Conservation (phyloP, 805 yeast species). For the Candida palmyrensis region DNA sequence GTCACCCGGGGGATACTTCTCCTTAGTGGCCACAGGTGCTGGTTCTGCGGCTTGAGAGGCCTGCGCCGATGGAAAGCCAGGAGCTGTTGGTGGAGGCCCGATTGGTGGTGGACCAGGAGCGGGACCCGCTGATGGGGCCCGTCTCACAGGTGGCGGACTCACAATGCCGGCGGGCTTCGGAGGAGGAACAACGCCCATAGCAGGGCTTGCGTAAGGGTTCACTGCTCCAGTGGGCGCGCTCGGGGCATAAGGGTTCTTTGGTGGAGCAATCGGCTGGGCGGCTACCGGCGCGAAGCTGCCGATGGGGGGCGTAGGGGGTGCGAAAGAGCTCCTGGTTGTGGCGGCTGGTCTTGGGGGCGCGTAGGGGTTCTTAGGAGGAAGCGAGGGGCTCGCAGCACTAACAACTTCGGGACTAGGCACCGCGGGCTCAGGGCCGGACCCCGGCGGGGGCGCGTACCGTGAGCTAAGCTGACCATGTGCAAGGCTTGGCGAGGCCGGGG, state of each 20-base stretch:
- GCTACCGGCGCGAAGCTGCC: slow-evolving; percentile 4
- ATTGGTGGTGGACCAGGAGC: slow-evolving; percentile 13
- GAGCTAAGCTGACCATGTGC: slow-evolving; percentile 18
- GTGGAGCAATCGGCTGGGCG: slow-evolving; percentile 11
- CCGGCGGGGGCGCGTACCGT: slow-evolving; percentile 17
- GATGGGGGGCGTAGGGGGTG: slow-evolving; percentile 15
- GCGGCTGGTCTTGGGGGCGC: slow-evolving; percentile 17
- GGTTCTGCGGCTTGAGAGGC: slow-evolving; percentile 16
- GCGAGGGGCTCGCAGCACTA: slow-evolving; percentile 17
- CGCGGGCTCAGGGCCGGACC: slow-evolving; percentile 5
- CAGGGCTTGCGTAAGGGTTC: slow-evolving; percentile 2
- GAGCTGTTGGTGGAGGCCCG: slow-evolving; percentile 25
- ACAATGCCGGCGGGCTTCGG: slow-evolving; percentile 11
- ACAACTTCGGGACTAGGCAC: slow-evolving; percentile 12
- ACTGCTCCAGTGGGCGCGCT: slow-evolving; percentile 4
- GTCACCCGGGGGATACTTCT: slow-evolving; percentile 56
- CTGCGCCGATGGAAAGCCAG: slow-evolving; percentile 24
- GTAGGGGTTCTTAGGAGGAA: slow-evolving; percentile 27
- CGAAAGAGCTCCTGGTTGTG: slow-evolving; percentile 19
- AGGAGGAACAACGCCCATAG: slow-evolving; percentile 6
- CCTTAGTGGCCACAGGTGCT: slow-evolving; percentile 15
- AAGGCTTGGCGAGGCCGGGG: slow-evolving; percentile 13
- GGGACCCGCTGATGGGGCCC: slow-evolving; percentile 2
- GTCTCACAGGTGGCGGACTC: slow-evolving; percentile 9
- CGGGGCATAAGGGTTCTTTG: slow-evolving; percentile 23